phyloP scores from a whole-genome alignment of 495 filamentous ascomycete species.

The Penicillium paradoxum region DNA sequence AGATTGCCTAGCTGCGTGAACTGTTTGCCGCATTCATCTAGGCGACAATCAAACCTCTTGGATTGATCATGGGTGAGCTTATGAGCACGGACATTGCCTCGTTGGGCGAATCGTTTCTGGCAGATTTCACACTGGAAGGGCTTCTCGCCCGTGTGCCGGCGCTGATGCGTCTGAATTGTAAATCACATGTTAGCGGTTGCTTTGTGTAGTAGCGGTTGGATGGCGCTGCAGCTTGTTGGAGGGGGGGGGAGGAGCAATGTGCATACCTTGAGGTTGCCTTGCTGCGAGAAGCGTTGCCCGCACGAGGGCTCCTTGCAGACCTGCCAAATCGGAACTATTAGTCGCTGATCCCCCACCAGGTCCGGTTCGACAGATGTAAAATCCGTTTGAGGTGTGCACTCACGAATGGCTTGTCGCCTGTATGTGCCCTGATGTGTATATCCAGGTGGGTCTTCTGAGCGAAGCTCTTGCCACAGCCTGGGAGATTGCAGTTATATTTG shows the following conservation, averaged over 20 bases:
- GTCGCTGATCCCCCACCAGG: not conserved
- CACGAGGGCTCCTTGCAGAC: constrained; percentile 70
- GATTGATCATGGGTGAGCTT: constrained; percentile 70
- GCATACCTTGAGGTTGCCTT: constrained; percentile 80
- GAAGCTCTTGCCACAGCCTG: constrained; percentile 76
- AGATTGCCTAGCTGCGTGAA: constrained; percentile 89
- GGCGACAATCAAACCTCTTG: constrained; percentile 75
- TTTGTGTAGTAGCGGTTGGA: not conserved
- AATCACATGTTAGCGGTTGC: constrained; percentile 1
- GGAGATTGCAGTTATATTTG: constrained; percentile 69
- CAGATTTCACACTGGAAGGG: constrained; percentile 82
- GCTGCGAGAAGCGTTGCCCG: constrained; percentile 77
- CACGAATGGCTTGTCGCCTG: constrained; percentile 87
- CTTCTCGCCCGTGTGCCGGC: constrained; percentile 81
- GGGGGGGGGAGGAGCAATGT: not conserved
- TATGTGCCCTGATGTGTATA: constrained; percentile 86
- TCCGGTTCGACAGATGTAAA: not conserved
- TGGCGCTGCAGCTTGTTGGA: not conserved
- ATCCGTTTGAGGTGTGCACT: constrained; percentile 28
- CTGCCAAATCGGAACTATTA: constrained; percentile 34
- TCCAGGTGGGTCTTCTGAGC: constrained; percentile 91
- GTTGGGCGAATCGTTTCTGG: constrained; percentile 75
- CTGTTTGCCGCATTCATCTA: constrained; percentile 77
- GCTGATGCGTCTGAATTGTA: constrained; percentile 65
- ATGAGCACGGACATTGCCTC: constrained; percentile 84